These are phyloP conservation scores for Petunia hybrid DNA, from an alignment of 305 asterid species.

Conservation along the genomic window DNA sequence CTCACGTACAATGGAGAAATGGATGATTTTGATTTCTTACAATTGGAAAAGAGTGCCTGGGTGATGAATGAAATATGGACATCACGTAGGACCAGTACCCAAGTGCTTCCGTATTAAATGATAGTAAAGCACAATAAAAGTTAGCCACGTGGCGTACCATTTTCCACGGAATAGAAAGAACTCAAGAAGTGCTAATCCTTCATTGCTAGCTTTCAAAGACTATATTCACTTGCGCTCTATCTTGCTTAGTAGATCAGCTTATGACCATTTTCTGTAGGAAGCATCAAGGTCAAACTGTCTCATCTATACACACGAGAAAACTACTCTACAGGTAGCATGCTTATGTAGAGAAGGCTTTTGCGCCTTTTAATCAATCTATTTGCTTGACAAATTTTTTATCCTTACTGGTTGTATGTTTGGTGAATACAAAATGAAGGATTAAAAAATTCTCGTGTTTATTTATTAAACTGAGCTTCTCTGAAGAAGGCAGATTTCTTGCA, in stretches of 20 bases:
- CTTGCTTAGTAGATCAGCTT: not conserved
- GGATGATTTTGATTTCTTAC: not conserved
- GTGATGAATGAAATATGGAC: not conserved
- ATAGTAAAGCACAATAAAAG: not conserved
- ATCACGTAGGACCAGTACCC: not conserved
- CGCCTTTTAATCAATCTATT: not conserved
- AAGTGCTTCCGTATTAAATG: not conserved
- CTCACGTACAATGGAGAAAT: not conserved
- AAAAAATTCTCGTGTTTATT: not conserved
- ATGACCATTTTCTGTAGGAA: not conserved
- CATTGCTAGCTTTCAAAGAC: not conserved
- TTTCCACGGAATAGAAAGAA: not conserved
- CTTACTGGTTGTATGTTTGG: not conserved
- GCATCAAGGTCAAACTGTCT: not conserved
- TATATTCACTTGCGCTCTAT: not conserved
- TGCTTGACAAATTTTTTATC: not conserved
- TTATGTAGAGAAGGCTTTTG: not conserved
- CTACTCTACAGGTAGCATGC: not conserved
- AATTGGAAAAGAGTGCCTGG: not conserved
- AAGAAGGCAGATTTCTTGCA: constrained; percentile 41
- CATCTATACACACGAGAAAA: not conserved
- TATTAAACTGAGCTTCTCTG: not conserved
- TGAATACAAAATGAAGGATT: no score
- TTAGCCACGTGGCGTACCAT: not conserved
- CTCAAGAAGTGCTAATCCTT: not conserved